These are phyloP conservation scores for Afroboletus lepidellus DNA, from an alignment of 1,284 basidiomycete genomes.

Conservation along the genomic window DNA sequence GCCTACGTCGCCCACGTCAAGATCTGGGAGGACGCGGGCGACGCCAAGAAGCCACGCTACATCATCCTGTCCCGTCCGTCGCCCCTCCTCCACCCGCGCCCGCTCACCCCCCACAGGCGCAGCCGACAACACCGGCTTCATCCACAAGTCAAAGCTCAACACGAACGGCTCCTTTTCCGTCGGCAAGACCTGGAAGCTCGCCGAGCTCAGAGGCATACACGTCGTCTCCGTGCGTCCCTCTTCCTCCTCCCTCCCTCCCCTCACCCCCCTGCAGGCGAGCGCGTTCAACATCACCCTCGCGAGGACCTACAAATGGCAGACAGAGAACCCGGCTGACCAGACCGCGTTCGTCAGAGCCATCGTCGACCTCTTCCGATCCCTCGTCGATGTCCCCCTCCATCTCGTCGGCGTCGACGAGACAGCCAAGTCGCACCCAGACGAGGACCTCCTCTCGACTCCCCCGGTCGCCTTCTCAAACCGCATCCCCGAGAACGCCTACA, in stretches of 20 bases:
- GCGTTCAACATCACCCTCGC: conserved; percentile 81
- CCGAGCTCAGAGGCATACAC: conserved; percentile 79
- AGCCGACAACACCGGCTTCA: conserved; percentile 62
- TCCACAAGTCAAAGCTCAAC: conserved; percentile 97
- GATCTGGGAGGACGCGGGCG: conserved; percentile 82
- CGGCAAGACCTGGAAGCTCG: conserved; percentile 93
- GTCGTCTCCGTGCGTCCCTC: conserved; percentile 59
- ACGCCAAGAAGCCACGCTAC: conserved; percentile 78
- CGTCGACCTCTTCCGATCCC: conserved; percentile 66
- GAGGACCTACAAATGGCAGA: conserved; percentile 85
- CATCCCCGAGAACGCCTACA: conserved; percentile 6
- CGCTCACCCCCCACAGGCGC: conserved; percentile 47
- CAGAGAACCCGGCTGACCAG: conserved; percentile 74
- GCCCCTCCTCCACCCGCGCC: background rate
- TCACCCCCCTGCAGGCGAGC: conserved; percentile 44
- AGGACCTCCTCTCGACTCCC: conserved; percentile 9
- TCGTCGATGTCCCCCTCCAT: conserved; percentile 52
- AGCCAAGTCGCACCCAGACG: background rate
- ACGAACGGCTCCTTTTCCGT: conserved; percentile 94
- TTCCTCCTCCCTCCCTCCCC: background rate
- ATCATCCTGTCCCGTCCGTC: conserved; percentile 83
- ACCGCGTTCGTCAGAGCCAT: conserved; percentile 66
- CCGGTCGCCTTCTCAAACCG: conserved; percentile 9
- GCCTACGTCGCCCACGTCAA: conserved; percentile 83
- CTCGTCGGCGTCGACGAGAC: conserved; percentile 53